Evolutionary conservation across 2,329 filamentous ascomycete species (phyloP).

Genomic region (Neodidymelliopsis sp.): DNA sequence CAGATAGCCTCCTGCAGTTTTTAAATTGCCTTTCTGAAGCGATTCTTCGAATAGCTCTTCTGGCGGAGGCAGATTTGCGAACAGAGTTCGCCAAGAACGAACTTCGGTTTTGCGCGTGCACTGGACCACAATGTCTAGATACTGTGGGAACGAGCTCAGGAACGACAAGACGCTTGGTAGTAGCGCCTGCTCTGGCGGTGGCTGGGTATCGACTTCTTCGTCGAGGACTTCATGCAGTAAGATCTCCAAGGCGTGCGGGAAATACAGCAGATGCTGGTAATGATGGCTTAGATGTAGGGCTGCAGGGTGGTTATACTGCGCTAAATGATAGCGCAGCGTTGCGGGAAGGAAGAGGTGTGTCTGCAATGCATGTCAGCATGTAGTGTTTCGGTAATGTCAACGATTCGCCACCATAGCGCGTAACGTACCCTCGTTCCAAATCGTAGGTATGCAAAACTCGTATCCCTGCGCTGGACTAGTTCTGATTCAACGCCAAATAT

Average conservation of each 20-base stretch:
- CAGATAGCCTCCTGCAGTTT: constrained; percentile 96
- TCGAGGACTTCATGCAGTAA: constrained; percentile 92
- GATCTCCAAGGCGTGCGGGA: constrained; percentile 90
- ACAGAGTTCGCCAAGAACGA: constrained; percentile 92
- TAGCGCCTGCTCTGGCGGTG: constrained; percentile 56
- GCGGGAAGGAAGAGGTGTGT: constrained; percentile 94
- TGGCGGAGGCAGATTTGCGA: constrained; percentile 87
- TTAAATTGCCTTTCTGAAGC: constrained; percentile 81
- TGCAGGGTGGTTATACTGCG: constrained; percentile 76
- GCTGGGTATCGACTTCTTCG: constrained; percentile 82
- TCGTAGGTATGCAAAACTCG: constrained; percentile 88
- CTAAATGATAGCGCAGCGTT: constrained; percentile 79
- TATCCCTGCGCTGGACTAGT: constrained; percentile 88
- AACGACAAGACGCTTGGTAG: constrained; percentile 62
- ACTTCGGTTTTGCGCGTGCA: constrained; percentile 98
- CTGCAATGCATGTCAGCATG: constrained; percentile 55
- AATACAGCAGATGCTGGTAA: constrained; percentile 88
- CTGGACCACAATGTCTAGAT: constrained; percentile 93
- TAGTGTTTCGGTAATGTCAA: constrained; percentile 5
- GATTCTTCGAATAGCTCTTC: constrained; percentile 94
- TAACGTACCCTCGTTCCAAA: constrained; percentile 81
- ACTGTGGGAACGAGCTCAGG: constrained; percentile 69
- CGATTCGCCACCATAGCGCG: constrained; percentile 7
- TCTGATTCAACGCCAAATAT: constrained; percentile 91
- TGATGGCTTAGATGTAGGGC: constrained; percentile 83